phyloP scores from a whole-genome alignment of 345 rosid species.

The Linum trigynum region DNA sequence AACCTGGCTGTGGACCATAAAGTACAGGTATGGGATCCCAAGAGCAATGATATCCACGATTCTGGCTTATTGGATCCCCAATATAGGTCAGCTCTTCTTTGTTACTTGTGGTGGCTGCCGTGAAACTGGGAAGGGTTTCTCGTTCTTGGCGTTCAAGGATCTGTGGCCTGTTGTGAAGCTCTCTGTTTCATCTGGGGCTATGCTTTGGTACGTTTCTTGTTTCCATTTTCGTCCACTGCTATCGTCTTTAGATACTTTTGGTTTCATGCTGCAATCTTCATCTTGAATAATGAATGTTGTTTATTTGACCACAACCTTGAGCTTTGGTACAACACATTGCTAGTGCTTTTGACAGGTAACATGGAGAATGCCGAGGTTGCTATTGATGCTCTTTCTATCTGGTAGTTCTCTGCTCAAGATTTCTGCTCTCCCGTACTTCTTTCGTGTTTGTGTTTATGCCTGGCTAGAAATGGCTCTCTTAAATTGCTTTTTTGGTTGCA shows the following conservation, averaged over 20 bases:
- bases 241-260: too few species aligned
- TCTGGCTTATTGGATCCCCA: slow-evolving; percentile 70
- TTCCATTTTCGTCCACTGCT: too few species aligned
- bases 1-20: slow-evolving; percentile 59
- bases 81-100: slow-evolving; percentile 54
- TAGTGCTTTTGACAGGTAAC: slow-evolving; percentile 61
- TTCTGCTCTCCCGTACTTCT: not conserved
- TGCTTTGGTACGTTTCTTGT: slow-evolving; percentile 47
- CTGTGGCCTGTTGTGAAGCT: slow-evolving; percentile 56
- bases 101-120: slow-evolving; percentile 53
- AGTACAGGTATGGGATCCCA: slow-evolving; percentile 39
- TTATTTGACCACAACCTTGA: slow-evolving; percentile 51
- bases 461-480: not conserved
- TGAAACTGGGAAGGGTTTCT: slow-evolving; percentile 66
- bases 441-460: not conserved
- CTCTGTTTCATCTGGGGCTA: slow-evolving; percentile 62
- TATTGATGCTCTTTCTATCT: slow-evolving; percentile 71
- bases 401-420: slow-evolving; percentile 28
- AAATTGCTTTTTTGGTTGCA: slow-evolving; percentile 13
- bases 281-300: not conserved
- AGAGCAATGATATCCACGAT: slow-evolving; percentile 59
- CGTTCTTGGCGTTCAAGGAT: slow-evolving; percentile 50
- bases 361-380: slow-evolving; percentile 58
- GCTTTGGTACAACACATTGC: slow-evolving; percentile 74
- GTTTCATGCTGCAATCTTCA: not conserved